phyloP scores from a whole-genome alignment of 306 rosid species.

The Fragaria iinumae region DNA sequence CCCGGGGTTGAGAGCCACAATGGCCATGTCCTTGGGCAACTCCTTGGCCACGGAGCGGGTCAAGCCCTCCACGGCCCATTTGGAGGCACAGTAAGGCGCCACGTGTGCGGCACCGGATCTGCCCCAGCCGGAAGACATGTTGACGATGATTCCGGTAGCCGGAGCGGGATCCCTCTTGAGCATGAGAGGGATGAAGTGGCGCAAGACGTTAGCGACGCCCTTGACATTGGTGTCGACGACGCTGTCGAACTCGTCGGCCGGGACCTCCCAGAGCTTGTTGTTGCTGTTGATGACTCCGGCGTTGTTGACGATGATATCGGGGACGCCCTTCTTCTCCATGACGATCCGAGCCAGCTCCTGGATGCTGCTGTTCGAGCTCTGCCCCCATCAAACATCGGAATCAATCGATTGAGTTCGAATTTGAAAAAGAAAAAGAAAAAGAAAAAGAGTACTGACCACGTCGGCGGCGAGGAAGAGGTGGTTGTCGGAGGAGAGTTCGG shows the following conservation, averaged over 20 bases:
- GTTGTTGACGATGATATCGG: constrained; percentile 76
- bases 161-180: constrained; percentile 12
- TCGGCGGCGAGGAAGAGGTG: constrained; percentile 64
- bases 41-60: constrained; percentile 80
- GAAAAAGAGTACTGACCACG: constrained; percentile 36
- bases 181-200: constrained; percentile 84
- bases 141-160: constrained; percentile 64
- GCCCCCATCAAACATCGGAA: background rate
- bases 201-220: constrained; percentile 68
- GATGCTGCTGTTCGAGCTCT: constrained; percentile 57
- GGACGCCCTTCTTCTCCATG: constrained; percentile 50
- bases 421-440: background rate
- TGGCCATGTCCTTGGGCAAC: constrained; percentile 72
- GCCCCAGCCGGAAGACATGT: constrained; percentile 98
- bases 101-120: constrained; percentile 91
- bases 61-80: constrained; percentile 92
- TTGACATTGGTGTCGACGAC: constrained; percentile 80
- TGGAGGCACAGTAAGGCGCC: constrained; percentile 92
- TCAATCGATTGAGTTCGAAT: background rate
- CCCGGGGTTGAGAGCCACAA: constrained; percentile 82
- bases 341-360: constrained; percentile 57
- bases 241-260: constrained; percentile 59
- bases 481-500: constrained; percentile 42
- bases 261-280: constrained; percentile 88
- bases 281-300: constrained; percentile 84